Conservation (phyloP, 164 flowering plant genomes). For the Macadamia integrifolia region DNA sequence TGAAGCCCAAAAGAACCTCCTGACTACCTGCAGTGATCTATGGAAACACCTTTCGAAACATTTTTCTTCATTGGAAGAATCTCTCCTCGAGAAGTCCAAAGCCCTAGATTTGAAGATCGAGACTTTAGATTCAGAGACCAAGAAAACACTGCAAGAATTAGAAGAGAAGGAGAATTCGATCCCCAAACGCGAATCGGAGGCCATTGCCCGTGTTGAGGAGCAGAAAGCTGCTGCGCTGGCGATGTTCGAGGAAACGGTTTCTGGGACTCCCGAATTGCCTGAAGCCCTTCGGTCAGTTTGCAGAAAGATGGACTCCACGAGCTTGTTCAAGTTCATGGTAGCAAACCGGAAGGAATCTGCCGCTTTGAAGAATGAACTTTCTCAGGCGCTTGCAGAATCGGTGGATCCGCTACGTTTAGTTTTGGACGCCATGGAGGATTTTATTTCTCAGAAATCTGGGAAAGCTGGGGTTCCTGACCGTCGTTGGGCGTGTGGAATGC, state of each 20-base stretch:
- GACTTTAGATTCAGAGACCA: constrained; percentile 30
- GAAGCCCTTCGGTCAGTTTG: constrained; percentile 30
- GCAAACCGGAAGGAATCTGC: constrained; percentile 42
- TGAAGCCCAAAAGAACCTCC: constrained; percentile 31
- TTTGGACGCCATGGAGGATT: constrained; percentile 42
- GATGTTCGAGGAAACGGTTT: constrained; percentile 20
- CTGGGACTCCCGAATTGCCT: constrained; percentile 6
- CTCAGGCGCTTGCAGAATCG: constrained; percentile 26
- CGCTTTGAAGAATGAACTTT: constrained; percentile 29
- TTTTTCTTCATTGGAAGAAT: constrained; percentile 32
- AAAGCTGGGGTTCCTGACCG: constrained; percentile 41
- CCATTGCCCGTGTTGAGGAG: constrained; percentile 26
- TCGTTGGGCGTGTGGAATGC: constrained; percentile 54
- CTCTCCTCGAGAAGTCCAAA: constrained; percentile 29
- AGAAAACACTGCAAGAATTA: constrained; percentile 32
- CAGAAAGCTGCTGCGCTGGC: constrained; percentile 29
- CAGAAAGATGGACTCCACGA: constrained; percentile 38
- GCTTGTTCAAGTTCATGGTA: constrained; percentile 36
- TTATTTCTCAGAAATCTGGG: constrained; percentile 19
- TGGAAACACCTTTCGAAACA: constrained; percentile 39
- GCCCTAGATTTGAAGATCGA: constrained; percentile 38
- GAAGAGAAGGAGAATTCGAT: constrained; percentile 37
- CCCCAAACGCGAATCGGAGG: constrained; percentile 38
- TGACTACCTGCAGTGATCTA: constrained; percentile 35
- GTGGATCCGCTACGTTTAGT: constrained; percentile 43